Evolutionary conservation across 768 basidiomycete genomes (phyloP), one percentile per base, ranked within the genome.

Genomic region (Suillus occidentalis): DNA sequence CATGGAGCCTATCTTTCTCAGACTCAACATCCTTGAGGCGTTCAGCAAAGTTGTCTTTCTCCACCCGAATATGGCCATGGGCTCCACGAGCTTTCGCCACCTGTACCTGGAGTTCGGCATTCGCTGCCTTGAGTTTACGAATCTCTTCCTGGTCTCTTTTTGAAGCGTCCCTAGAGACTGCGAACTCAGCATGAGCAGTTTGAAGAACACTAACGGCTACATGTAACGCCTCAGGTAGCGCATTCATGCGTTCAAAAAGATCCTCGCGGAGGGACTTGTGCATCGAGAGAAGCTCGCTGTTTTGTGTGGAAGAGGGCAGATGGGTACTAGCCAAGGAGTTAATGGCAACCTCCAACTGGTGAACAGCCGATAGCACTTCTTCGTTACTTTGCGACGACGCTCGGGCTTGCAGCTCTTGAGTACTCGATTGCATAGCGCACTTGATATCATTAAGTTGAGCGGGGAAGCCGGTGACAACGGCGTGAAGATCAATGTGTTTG

Each of bases 1-100:
- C 67, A 49, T 84, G 84, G 52, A 91, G 73, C 6, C 77, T 76
- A 25, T 94, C 89, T 25, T 90, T 85, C 61, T 94, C 91, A 36
- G 73, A 79, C 72, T 94, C 92, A 0, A 80, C 80, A 28, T 79
- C 79, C 28, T 74, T 77, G 37, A 91, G 76, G 67, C 90, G 89
- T 67, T 92, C 90, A 25, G 71, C 76, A 55, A 92, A 73, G 43
- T 85, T 78, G 58, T 94, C 92, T 77, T 93, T 95, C 80, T 95
- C 92, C 16, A 91, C 91, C 18, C 90, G 87, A 6, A 90, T 84
- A 71, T 91, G 89, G 0, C 91, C 91, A 69, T 92, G 88, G 16
- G 87, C 86, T 25, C 87, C 85, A 61, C 91, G 89, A 59, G 92
- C 89, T 76, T 91, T 92, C 14, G 87, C 84, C 13, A 94, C 70